phyloP scores from a whole-genome alignment of 768 basidiomycete genomes.

The Tulasnella sp. region DNA sequence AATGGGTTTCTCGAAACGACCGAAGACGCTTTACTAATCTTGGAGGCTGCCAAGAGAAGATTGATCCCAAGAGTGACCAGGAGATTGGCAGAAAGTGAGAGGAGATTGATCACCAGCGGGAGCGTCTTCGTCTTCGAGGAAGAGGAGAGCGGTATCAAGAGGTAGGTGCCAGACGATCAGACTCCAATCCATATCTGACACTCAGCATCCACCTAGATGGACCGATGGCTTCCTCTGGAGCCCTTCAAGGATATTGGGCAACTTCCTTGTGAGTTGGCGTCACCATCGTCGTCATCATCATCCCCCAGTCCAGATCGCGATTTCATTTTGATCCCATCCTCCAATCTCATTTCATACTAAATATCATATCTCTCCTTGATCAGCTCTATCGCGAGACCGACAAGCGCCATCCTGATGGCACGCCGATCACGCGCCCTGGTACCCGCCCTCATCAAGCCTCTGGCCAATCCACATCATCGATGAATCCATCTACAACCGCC shows the following conservation, averaged over 20 bases:
- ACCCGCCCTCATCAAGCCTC: neutral
- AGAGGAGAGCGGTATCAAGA: slow-evolving; percentile 92
- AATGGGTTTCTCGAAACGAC: slow-evolving; percentile 93
- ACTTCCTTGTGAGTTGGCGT: slow-evolving; percentile 53
- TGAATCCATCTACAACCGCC: neutral
- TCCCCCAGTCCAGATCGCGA: neutral
- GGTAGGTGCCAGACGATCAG: slow-evolving; percentile 24
- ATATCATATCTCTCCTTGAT: neutral
- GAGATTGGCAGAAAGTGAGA: slow-evolving; percentile 83
- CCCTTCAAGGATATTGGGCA: slow-evolving; percentile 83
- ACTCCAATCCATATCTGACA: neutral
- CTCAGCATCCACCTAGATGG: slow-evolving; percentile 35
- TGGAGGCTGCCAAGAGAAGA: slow-evolving; percentile 84
- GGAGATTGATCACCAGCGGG: slow-evolving; percentile 85
- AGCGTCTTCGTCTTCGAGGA: slow-evolving; percentile 97
- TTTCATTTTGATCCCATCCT: too few species aligned
- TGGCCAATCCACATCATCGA: neutral
- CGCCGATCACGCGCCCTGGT: slow-evolving; percentile 9
- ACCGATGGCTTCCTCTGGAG: slow-evolving; percentile 97
- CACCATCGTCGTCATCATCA: neutral
- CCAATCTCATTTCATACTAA: neutral
- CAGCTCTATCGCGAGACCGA: slow-evolving; percentile 86
- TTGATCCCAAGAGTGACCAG: slow-evolving; percentile 88
- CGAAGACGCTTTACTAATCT: slow-evolving; percentile 89
- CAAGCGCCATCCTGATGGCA: slow-evolving; percentile 32